Conservation (phyloP, 257 asterid genomes). For the Solanum pennellii region DNA sequence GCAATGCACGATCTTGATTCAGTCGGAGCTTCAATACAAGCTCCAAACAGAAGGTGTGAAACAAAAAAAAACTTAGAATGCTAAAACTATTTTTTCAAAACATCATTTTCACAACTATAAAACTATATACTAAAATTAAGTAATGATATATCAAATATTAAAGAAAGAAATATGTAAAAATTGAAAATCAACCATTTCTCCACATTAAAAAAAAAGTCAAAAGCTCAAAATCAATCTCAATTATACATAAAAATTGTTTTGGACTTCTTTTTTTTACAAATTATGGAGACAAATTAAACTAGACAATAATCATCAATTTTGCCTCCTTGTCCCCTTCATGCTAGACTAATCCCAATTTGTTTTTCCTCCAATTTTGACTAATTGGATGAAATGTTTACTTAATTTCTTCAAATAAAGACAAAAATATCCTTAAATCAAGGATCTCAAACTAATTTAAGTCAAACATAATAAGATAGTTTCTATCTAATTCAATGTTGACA, state of each 20-base stretch:
- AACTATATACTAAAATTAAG: no score
- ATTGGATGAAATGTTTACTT: not conserved
- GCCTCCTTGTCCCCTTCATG: slow-evolving; percentile 23
- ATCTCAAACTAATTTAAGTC: not conserved
- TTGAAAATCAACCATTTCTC: slow-evolving; percentile 1
- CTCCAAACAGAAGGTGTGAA: no score
- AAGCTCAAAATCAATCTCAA: not conserved
- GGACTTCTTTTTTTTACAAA: not conserved
- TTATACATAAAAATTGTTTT: not conserved
- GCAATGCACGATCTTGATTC: not conserved
- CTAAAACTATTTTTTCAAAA: not conserved
- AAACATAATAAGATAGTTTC: not conserved
- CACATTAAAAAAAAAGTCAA: not conserved
- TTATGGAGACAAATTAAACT: not conserved
- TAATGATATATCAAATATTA: no score
- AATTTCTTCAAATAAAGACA: slow-evolving; percentile 4
- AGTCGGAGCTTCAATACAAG: no score
- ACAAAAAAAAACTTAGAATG: not conserved
- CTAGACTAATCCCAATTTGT: slow-evolving; percentile 3
- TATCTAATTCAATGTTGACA: not conserved
- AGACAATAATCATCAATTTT: not conserved
- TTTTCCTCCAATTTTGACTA: slow-evolving; percentile 14
- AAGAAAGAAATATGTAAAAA: not conserved
- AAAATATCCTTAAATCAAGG: slow-evolving; percentile 24
- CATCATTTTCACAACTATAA: not conserved